phyloP scores from a whole-genome alignment of 306 rosid genomes.

The Malus sieversii region DNA sequence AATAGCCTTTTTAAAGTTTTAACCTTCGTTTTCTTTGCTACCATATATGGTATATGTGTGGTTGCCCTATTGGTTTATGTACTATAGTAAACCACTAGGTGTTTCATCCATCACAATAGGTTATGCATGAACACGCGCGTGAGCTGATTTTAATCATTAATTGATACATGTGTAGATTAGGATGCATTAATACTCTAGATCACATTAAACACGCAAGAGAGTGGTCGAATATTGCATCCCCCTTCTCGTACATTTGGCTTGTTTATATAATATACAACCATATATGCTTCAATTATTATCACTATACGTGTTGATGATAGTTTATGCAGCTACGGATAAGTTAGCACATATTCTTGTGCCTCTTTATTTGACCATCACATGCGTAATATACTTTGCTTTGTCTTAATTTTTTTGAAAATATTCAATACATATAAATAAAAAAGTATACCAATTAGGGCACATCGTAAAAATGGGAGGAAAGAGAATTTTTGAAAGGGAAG shows the following conservation, averaged over 20 bases:
- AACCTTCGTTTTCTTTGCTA: neutral
- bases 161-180: too few relatives aligned
- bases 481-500: neutral
- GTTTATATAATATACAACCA: neutral
- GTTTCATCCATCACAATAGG: too few relatives aligned
- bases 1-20: slow-evolving; percentile 11
- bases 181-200: too few relatives aligned
- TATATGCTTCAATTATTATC: neutral
- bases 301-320: neutral
- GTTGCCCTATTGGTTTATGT: neutral
- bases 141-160: too few relatives aligned
- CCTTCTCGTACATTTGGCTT: neutral
- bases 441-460: slow-evolving; percentile 1
- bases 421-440: too few relatives aligned
- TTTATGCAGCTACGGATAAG: slow-evolving; percentile 1
- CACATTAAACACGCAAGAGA: too few relatives aligned
- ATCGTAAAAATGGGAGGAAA: neutral
- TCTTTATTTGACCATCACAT: slow-evolving; percentile 37
- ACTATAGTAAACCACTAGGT: neutral
- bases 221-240: neutral
- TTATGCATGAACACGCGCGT: neutral
- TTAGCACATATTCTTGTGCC: slow-evolving; percentile 7
- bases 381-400: slow-evolving; percentile 2
- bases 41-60: neutral
- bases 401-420: neutral